Evolutionary conservation across 2,329 filamentous ascomycete genomes (phyloP).

Genomic region (Plectosphaerella sp.): DNA sequence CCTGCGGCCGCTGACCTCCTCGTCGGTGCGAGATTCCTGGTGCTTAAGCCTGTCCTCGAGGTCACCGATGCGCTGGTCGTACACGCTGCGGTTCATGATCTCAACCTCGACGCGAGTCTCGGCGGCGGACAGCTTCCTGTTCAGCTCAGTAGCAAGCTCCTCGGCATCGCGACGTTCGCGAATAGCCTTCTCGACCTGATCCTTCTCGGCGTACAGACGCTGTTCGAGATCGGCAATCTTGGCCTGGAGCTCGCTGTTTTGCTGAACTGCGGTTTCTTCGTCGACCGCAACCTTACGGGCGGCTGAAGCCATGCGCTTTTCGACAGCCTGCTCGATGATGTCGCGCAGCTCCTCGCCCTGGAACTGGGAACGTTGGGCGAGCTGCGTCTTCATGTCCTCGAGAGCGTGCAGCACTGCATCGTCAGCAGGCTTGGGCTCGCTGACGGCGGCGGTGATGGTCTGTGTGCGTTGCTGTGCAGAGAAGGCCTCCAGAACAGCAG

Average conservation of each 20-base stretch:
- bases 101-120: constrained; percentile 57
- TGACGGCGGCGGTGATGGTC: constrained; percentile 17
- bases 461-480: constrained; percentile 44
- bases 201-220: constrained; percentile 42
- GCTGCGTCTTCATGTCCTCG: constrained; percentile 54
- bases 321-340: constrained; percentile 60
- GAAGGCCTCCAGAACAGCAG: constrained; percentile 70
- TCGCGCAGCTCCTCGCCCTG: constrained; percentile 51
- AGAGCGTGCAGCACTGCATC: constrained; percentile 62
- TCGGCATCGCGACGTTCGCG: constrained; percentile 46
- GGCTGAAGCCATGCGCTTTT: constrained; percentile 49
- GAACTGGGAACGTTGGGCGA: constrained; percentile 40
- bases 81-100: constrained; percentile 55
- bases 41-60: constrained; percentile 64
- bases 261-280: background rate
- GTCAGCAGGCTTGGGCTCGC: constrained; percentile 14
- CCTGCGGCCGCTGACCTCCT: constrained; percentile 59
- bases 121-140: constrained; percentile 49
- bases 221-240: constrained; percentile 59
- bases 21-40: constrained; percentile 59
- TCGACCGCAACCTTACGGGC: constrained; percentile 22
- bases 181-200: constrained; percentile 44
- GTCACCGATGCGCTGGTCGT: constrained; percentile 59
- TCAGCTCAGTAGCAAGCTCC: constrained; percentile 47
- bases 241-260: constrained; percentile 51